These are phyloP conservation scores for Lecanosticta acicola DNA, from an alignment of 2,329 filamentous ascomycete genomes.

Conservation along the genomic window DNA sequence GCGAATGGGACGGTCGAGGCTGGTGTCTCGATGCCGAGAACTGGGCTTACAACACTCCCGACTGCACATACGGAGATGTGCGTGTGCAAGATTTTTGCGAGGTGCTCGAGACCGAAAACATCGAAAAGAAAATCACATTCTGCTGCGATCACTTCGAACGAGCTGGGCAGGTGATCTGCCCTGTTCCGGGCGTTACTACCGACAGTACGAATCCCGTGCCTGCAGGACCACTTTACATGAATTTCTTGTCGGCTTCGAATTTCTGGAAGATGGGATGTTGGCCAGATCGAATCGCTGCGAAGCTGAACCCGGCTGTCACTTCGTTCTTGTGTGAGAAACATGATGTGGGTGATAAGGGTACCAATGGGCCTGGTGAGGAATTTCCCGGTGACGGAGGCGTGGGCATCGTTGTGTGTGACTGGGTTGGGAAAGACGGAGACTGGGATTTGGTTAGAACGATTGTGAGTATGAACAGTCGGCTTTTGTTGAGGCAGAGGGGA, in stretches of 20 bases:
- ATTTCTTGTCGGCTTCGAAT: slow-evolving; percentile 86
- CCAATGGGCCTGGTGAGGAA: slow-evolving; percentile 24
- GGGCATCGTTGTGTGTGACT: slow-evolving; percentile 87
- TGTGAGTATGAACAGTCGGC: slow-evolving; percentile 70
- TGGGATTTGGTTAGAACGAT: slow-evolving; percentile 87
- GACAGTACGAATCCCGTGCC: slow-evolving; percentile 39
- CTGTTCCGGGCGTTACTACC: slow-evolving; percentile 38
- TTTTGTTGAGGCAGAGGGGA: slow-evolving; percentile 21
- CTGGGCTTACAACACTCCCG: slow-evolving; percentile 86
- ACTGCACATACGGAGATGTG: slow-evolving; percentile 67
- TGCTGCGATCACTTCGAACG: slow-evolving; percentile 71
- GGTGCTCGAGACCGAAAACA: slow-evolving; percentile 66
- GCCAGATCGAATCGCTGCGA: slow-evolving; percentile 85
- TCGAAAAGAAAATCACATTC: slow-evolving; percentile 72
- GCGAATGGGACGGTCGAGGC: slow-evolving; percentile 48
- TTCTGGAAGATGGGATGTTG: slow-evolving; percentile 91
- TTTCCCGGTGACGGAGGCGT: slow-evolving; percentile 55
- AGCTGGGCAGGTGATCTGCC: slow-evolving; percentile 42
- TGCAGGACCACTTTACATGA: slow-evolving; percentile 68
- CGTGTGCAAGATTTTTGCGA: slow-evolving; percentile 95
- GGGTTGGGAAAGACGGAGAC: slow-evolving; percentile 79
- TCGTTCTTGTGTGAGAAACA: slow-evolving; percentile 54
- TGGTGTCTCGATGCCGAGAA: slow-evolving; percentile 55
- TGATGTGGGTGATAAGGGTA: slow-evolving; percentile 31
- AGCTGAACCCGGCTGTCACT: slow-evolving; percentile 72